Base-by-base conservation (phyloP, 352 stramenopile genomes). In the Pythium insidiosum region DNA sequence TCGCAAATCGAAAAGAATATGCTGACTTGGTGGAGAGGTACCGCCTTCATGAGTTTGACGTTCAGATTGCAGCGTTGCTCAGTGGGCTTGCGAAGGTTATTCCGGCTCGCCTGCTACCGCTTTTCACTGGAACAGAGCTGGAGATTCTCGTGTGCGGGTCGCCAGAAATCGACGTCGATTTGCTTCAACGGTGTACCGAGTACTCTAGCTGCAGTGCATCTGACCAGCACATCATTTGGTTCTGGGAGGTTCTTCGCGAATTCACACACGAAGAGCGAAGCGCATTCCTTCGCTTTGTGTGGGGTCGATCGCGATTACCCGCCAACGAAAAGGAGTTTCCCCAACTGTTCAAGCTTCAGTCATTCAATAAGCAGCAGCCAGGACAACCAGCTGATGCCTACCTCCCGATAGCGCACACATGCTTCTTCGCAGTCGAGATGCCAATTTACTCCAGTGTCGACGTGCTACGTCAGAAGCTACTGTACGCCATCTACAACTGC, bases 341-440 rank as follows among this genome's bases (percentile, higher is more conserved):
- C 30, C 90, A 96, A 53, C 61, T 70, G 12, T 96, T 97, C 62
- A 97, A 96, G 63, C 61, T 97, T 20, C 88, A 93, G 47, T 92
- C 68, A 18, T 95, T 89, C 51, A 82, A 68, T 46, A 91, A 83
- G 25, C 63, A 72, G 44, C 58, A 61, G 36, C 9, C 38, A 19
- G 51, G 58, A 30, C 45, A 50, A 21, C 61, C 56, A 20, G 51
- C 66, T 10, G 84, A 97, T 47, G 66, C 64, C 13, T 97, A 97
- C 53, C 69, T 99, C 30, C 96, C 95, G 6, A 95, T 97, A 50
- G 88, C 95, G 20, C 96, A 97, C 53, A 99, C 96, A n/a, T 99
- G 96, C 60, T 99, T 99, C 70, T 99, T 99, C 60, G 94, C 88
- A 5, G 69, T 99, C 24, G 92, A 95, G 24, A 54, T 99, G 19